These are phyloP conservation scores for Anisodus tanguticus DNA, from an alignment of 257 asterid species.

Conservation along the genomic window DNA sequence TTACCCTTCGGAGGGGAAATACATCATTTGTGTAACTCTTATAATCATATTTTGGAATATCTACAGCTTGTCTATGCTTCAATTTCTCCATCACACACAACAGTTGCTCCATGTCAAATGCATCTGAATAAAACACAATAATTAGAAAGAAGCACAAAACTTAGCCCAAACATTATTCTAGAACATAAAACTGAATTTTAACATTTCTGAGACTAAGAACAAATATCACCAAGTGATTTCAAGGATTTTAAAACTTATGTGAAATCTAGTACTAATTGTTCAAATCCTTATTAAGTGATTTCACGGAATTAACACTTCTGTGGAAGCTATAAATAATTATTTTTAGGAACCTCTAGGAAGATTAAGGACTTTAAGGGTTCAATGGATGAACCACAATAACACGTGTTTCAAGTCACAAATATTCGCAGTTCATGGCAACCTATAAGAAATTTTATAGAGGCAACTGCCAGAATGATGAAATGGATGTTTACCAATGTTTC, in stretches of 20 bases:
- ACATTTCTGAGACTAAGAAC: conserved; percentile 3
- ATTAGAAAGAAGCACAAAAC: neutral
- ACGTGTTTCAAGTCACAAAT: neutral
- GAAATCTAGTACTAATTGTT: neutral
- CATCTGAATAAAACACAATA: conserved; percentile 57
- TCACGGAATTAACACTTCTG: neutral
- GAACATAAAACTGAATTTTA: conserved; percentile 7
- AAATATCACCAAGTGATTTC: neutral
- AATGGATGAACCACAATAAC: conserved; percentile 7
- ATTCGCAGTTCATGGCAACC: neutral
- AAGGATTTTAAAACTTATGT: neutral
- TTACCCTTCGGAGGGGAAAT: conserved; percentile 72
- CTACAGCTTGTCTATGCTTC: conserved; percentile 85
- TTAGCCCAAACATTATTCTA: neutral
- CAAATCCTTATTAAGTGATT: neutral
- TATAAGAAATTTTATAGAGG: neutral
- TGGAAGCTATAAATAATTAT: neutral
- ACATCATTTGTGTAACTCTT: conserved; percentile 74
- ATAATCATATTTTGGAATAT: conserved; percentile 93
- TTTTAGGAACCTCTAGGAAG: conserved; percentile 5
- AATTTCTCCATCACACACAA: conserved; percentile 73
- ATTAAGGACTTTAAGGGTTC: neutral
- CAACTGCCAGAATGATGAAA: conserved; percentile 8
- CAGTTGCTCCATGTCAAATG: conserved; percentile 77
- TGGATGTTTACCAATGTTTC: neutral